A percentile compares a stretch with the other conserved stretches of the same genome.
These are phyloP conservation scores for Phialophora chinensis DNA, from an alignment of 2,329 filamentous ascomycete species.

Conservation along the genomic window DNA sequence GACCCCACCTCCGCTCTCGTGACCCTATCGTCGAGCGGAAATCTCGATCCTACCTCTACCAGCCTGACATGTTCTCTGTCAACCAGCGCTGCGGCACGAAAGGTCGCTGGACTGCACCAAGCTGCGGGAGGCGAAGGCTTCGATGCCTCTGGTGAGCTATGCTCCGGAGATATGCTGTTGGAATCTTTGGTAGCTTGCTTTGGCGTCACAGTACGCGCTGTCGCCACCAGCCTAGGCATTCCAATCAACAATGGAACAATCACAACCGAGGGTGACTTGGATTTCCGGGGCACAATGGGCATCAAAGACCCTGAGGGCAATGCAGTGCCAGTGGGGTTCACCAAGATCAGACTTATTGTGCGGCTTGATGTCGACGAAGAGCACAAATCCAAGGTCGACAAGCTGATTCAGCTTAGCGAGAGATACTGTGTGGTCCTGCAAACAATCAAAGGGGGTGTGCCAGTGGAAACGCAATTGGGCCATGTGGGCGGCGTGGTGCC, in stretches of 20 bases:
- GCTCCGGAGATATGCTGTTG: constrained; percentile 58
- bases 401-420: constrained; percentile 56
- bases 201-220: constrained; percentile 59
- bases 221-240: constrained; percentile 55
- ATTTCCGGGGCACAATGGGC: constrained; percentile 58
- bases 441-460: constrained; percentile 48
- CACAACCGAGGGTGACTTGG: constrained; percentile 55
- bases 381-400: constrained; percentile 51
- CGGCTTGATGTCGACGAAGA: constrained; percentile 51
- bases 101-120: constrained; percentile 55
- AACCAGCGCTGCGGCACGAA: constrained; percentile 50
- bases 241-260: constrained; percentile 52
- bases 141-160: constrained; percentile 53
- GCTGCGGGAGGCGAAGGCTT: constrained; percentile 56
- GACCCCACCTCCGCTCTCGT: constrained; percentile 54
- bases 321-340: constrained; percentile 55
- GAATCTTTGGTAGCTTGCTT: constrained; percentile 59
- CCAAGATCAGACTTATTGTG: constrained; percentile 53
- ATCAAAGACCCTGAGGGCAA: constrained; percentile 47
- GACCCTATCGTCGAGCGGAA: constrained; percentile 53
- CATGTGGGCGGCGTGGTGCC: constrained; percentile 18
- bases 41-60: constrained; percentile 50
- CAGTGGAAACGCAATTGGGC: constrained; percentile 43
- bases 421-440: constrained; percentile 56
- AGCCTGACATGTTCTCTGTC: constrained; percentile 56